phyloP scores from a whole-genome alignment of 2,329 filamentous ascomycete species.

The Diatrype stigma region DNA sequence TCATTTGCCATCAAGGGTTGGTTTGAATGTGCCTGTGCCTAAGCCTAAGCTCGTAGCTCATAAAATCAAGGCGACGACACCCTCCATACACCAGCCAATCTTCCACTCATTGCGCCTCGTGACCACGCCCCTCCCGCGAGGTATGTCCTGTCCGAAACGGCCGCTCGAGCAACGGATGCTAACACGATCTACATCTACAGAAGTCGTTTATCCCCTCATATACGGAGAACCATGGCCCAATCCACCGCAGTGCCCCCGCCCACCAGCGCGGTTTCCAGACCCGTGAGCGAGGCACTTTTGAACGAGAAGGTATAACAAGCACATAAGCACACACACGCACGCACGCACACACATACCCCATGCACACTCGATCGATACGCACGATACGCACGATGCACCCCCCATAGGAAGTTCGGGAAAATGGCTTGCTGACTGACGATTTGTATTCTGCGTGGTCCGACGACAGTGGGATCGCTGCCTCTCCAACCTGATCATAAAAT shows the following conservation, averaged over 20 bases:
- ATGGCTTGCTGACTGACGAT: too few relatives aligned
- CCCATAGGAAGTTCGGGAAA: too few relatives aligned
- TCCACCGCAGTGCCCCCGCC: conserved; percentile 47
- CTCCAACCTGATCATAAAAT: conserved; percentile 95
- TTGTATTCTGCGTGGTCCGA: too few relatives aligned
- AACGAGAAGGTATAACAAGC: conserved; percentile 89
- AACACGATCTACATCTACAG: conserved; percentile 10
- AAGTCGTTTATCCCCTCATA: conserved; percentile 7
- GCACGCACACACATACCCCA: conserved; percentile 11
- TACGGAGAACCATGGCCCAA: conserved; percentile 55
- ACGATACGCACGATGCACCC: too few relatives aligned
- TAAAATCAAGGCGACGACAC: conserved; percentile 9
- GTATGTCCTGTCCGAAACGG: conserved; percentile 9
- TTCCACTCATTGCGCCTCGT: conserved; percentile 1
- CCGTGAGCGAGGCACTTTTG: conserved; percentile 94
- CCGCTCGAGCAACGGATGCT: conserved; percentile 8
- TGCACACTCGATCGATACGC: too few relatives aligned
- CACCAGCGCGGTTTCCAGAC: conserved; percentile 67
- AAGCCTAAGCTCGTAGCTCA: too few relatives aligned
- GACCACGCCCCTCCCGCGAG: conserved; percentile 7
- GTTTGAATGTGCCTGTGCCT: too few relatives aligned
- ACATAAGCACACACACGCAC: neutral
- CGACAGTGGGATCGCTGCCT: conserved; percentile 99
- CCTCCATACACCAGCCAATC: neutral
- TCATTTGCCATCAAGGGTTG: neutral